A percentile compares a stretch with the other conserved stretches of the same genome.
These are phyloP conservation scores for Sclerotinia trifoliorum DNA, from an alignment of 2,329 filamentous ascomycete species.

Conservation along the genomic window DNA sequence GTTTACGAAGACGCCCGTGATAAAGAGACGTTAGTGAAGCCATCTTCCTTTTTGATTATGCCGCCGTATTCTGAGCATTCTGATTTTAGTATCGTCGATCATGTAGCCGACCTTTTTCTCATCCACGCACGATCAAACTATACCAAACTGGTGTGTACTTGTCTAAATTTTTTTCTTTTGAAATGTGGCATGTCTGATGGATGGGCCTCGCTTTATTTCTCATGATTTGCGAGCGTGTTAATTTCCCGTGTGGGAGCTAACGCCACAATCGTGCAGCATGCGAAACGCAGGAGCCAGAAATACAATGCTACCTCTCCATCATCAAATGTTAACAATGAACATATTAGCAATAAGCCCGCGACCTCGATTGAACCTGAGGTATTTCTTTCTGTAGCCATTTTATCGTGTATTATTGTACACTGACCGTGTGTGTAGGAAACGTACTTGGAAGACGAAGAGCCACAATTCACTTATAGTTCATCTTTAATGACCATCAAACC, in stretches of 20 bases:
- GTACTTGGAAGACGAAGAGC: constrained; percentile 11
- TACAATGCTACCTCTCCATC: not conserved
- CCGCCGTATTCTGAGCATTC: not conserved
- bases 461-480: constrained; percentile 11
- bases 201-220: not conserved
- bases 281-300: constrained; percentile 14
- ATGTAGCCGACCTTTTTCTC: constrained; percentile 18
- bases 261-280: constrained; percentile 17
- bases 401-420: not conserved
- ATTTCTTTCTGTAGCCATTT: constrained; percentile 1
- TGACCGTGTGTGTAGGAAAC: constrained; percentile 13
- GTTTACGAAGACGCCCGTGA: constrained; percentile 12
- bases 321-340: constrained; percentile 5
- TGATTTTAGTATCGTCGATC: constrained; percentile 14
- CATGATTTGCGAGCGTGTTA: constrained; percentile 3
- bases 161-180: not conserved
- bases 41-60: not conserved
- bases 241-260: constrained; percentile 19
- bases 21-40: constrained; percentile 15
- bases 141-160: constrained; percentile 13
- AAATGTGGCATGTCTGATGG: not conserved
- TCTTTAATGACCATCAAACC: constrained; percentile 17
- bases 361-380: not conserved
- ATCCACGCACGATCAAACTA: constrained; percentile 21
- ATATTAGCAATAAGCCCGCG: not conserved